Evolutionary conservation across 2,329 filamentous ascomycete genomes (phyloP).

Genomic region (Ilyonectria robusta): DNA sequence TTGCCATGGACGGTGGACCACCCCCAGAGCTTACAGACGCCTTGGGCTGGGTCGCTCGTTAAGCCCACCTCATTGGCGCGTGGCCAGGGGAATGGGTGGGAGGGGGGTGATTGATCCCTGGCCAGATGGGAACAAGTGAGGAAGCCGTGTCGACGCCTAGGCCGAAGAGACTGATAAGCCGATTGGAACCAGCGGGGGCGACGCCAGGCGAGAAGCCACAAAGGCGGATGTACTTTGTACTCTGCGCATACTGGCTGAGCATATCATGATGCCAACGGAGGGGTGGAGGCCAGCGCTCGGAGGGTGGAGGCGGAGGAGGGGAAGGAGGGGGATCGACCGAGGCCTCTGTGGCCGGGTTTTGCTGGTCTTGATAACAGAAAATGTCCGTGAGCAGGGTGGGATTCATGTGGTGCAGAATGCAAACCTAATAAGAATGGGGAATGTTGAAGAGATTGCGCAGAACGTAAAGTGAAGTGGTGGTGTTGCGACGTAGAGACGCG

Average conservation of each 20-base stretch:
- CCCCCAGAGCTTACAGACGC: conserved; percentile 30
- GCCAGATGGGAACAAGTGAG: conserved; percentile 3
- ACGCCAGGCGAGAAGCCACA: conserved; percentile 11
- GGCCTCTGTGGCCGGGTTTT: background rate
- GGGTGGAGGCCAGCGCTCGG: background rate
- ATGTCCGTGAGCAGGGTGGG: conserved; percentile 22
- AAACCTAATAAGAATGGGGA: conserved; percentile 3
- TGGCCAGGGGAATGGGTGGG: conserved; percentile 24
- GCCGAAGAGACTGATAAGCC: conserved; percentile 31
- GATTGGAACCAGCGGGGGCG: conserved; percentile 32
- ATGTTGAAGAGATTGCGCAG: conserved; percentile 3
- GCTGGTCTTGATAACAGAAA: conserved; percentile 8
- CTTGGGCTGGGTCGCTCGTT: conserved; percentile 29
- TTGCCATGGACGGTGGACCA: conserved; percentile 27
- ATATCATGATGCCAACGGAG: background rate
- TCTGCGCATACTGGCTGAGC: too few species aligned
- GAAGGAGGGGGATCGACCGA: conserved; percentile 9
- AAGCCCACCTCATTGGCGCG: conserved; percentile 31
- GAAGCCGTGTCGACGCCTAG: conserved; percentile 16
- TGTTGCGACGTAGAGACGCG: background rate
- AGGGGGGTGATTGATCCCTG: conserved; percentile 24
- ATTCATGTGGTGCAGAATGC: conserved; percentile 1
- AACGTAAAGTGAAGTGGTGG: background rate
- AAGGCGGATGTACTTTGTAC: background rate
- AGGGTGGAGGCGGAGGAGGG: conserved; percentile 17